Conservation (phyloP, 371 early-diverging fungal genomes). For the Mortierella sp. region DNA sequence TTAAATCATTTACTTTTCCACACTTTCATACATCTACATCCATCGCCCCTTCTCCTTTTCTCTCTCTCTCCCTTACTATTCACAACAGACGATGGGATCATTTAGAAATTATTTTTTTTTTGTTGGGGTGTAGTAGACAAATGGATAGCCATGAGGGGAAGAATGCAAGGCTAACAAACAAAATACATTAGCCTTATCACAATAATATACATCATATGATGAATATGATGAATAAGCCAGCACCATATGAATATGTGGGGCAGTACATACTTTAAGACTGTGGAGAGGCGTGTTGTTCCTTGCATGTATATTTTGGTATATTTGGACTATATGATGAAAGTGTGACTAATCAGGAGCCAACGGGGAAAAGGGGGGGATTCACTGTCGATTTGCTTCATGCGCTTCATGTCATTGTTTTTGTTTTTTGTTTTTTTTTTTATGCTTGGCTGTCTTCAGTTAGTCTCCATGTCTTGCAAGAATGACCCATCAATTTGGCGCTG, state of each 20-base stretch:
- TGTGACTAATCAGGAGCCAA: conserved; percentile 21
- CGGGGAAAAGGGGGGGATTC: conserved; percentile 3
- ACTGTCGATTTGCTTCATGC: conserved; percentile 4
- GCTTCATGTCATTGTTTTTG: not conserved
- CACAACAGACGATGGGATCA: not conserved
- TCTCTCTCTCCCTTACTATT: not conserved
- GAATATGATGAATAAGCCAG: not conserved
- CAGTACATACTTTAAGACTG: too few relatives aligned
- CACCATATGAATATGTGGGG: not conserved
- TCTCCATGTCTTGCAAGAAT: too few relatives aligned
- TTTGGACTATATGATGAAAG: conserved; percentile 5
- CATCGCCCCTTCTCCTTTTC: not conserved
- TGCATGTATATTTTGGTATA: not conserved
- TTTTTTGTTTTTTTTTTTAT: not conserved
- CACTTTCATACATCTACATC: conserved; percentile 2
- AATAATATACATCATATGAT: not conserved
- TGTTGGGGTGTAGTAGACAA: conserved; percentile 1
- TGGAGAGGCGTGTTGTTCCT: conserved; percentile 1
- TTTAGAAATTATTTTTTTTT: not conserved
- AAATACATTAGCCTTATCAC: not conserved
- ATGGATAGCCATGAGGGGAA: not conserved
- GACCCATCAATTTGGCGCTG: too few relatives aligned
- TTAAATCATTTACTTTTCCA: not conserved
- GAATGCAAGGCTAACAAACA: not conserved
- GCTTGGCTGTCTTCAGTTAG: not conserved